Evolutionary conservation across 139 green algal genomes (phyloP).

Genomic region (Coelastrella sp.): DNA sequence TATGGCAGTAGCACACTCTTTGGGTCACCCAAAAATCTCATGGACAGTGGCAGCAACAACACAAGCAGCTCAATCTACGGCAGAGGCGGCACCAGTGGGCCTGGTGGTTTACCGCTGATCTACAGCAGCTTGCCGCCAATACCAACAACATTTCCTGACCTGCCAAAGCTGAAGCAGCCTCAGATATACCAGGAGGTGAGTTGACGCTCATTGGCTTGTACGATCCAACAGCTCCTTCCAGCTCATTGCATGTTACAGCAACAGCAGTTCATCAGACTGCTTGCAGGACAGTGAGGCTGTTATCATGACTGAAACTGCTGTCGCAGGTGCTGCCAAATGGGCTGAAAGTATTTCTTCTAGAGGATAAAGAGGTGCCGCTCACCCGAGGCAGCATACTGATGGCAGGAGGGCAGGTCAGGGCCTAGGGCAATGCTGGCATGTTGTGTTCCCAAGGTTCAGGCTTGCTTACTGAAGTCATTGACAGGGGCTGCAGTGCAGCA

Average conservation of each 20-base stretch:
- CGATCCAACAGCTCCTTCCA: too few species aligned
- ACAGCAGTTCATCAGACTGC: too few species aligned
- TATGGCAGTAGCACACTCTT: too few species aligned
- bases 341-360: constrained; percentile 68
- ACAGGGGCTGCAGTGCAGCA: too few species aligned
- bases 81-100: background rate
- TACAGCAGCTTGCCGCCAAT: background rate
- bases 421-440: background rate
- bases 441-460: background rate
- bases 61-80: background rate
- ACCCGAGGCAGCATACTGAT: constrained; percentile 66
- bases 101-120: background rate
- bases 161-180: constrained; percentile 22
- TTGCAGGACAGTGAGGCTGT: too few species aligned
- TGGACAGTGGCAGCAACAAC: background rate
- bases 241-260: too few species aligned
- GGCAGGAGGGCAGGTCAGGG: background rate
- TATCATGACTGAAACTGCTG: too few species aligned
- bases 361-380: constrained; percentile 72
- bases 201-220: background rate
- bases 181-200: constrained; percentile 36
- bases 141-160: constrained; percentile 4
- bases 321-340: constrained; percentile 62
- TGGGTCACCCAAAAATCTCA: too few species aligned
- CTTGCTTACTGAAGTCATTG: too few species aligned